Conservation (phyloP, 306 rosid species). For the Dryas drummondii region DNA sequence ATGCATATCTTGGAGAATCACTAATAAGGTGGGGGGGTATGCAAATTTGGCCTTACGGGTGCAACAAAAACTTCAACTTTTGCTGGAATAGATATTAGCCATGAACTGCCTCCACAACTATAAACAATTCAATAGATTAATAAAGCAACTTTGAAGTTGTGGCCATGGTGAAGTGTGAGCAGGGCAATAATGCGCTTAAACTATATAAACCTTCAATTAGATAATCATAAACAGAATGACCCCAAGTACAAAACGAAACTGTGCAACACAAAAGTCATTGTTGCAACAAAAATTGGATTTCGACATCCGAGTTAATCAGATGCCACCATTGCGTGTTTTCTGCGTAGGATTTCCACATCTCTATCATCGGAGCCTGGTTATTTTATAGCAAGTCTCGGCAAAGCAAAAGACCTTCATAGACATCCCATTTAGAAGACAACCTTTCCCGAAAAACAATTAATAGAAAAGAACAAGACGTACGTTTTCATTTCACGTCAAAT, state of each 20-base stretch:
- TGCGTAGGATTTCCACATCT: conserved; percentile 54
- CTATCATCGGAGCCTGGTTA: neutral
- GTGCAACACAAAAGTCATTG: conserved; percentile 7
- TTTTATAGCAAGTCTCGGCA: neutral
- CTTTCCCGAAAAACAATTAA: neutral
- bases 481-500: too few relatives aligned
- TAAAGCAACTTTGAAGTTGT: neutral
- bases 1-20: conserved; percentile 26
- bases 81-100: neutral
- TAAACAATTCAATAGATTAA: conserved; percentile 5
- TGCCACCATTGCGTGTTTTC: conserved; percentile 36
- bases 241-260: neutral
- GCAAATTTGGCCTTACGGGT: neutral
- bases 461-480: neutral
- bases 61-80: neutral
- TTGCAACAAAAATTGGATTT: conserved; percentile 32
- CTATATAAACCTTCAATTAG: conserved; percentile 15
- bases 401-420: neutral
- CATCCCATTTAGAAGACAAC: neutral
- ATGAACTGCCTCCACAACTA: neutral
- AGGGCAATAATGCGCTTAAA: conserved; percentile 12
- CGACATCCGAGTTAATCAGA: conserved; percentile 36
- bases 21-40: neutral
- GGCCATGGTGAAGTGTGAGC: conserved; percentile 6
- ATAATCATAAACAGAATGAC: conserved; percentile 21